Evolutionary conservation across 257 asterid genomes (phyloP).

Genomic region (Osmanthus fragrans): DNA sequence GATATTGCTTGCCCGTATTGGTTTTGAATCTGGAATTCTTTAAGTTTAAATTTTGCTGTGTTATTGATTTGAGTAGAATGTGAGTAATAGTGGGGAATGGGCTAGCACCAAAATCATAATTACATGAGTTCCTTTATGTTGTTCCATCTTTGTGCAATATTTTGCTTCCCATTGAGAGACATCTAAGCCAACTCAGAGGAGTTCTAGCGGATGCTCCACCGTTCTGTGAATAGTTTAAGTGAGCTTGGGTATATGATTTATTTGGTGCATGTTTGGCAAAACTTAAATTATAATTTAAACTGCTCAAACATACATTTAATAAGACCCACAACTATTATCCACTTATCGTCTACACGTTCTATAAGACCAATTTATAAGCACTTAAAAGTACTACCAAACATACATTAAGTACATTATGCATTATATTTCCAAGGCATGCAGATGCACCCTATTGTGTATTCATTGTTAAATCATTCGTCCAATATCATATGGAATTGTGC

Average conservation of each 20-base stretch:
- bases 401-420: background rate
- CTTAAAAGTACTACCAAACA: too few relatives aligned
- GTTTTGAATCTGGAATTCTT: constrained; percentile 7
- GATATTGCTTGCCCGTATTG: background rate
- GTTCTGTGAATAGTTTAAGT: background rate
- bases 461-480: constrained; percentile 10
- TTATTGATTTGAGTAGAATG: constrained; percentile 9
- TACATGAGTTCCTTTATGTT: background rate
- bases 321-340: background rate
- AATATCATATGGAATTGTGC: constrained; percentile 25
- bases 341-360: constrained; percentile 3
- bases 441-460: background rate
- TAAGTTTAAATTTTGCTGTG: background rate
- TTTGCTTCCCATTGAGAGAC: background rate
- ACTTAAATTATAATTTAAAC: too few relatives aligned
- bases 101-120: constrained; percentile 9
- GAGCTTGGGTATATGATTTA: background rate
- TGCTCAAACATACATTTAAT: too few relatives aligned
- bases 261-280: too few relatives aligned
- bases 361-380: too few relatives aligned
- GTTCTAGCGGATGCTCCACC: background rate
- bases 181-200: background rate
- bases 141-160: background rate
- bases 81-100: background rate
- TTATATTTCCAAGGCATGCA: background rate